Conservation (phyloP, 129 eudicot genomes). For the Chrysanthemum lavandulifolium region DNA sequence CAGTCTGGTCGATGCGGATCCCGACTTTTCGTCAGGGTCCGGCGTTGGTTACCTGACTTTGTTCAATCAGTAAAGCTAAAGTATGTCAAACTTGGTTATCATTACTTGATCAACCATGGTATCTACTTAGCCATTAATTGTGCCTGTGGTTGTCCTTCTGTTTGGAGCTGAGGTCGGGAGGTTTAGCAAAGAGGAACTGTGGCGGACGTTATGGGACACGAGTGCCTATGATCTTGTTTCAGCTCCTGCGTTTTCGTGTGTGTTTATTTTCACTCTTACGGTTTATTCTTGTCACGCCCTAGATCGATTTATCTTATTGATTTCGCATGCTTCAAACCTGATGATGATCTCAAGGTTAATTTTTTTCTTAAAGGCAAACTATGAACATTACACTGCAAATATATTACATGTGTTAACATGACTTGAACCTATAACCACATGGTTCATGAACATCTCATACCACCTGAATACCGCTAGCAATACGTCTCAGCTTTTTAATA, state of each 20-base stretch:
- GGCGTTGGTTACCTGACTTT: conserved; percentile 55
- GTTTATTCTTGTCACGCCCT: conserved; percentile 62
- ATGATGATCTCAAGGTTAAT: conserved; percentile 70
- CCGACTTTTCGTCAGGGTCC: conserved; percentile 54
- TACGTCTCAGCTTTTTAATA: no score
- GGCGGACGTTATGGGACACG: conserved; percentile 59
- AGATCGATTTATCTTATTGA: conserved; percentile 69
- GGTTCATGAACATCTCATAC: no score
- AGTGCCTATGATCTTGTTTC: conserved; percentile 54
- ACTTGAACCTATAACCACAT: no score
- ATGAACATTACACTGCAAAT: no score
- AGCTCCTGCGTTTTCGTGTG: conserved; percentile 42
- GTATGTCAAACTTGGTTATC: conserved; percentile 85
- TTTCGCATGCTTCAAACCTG: conserved; percentile 79
- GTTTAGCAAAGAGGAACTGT: conserved; percentile 50
- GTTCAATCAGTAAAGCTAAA: conserved; percentile 68
- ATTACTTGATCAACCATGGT: conserved; percentile 63
- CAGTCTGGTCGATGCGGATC: conserved; percentile 51
- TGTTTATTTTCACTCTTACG: conserved; percentile 47
- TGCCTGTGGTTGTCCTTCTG: conserved; percentile 51
- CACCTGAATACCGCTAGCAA: no score
- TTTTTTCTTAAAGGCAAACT: not conserved
- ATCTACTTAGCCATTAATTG: conserved; percentile 57
- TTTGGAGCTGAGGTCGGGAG: conserved; percentile 66
- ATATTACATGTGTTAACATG: no score